Evolutionary conservation across 2,329 filamentous ascomycete genomes (phyloP), one percentile per base, ranked within the genome.

Genomic region (Calonectria naviculata): DNA sequence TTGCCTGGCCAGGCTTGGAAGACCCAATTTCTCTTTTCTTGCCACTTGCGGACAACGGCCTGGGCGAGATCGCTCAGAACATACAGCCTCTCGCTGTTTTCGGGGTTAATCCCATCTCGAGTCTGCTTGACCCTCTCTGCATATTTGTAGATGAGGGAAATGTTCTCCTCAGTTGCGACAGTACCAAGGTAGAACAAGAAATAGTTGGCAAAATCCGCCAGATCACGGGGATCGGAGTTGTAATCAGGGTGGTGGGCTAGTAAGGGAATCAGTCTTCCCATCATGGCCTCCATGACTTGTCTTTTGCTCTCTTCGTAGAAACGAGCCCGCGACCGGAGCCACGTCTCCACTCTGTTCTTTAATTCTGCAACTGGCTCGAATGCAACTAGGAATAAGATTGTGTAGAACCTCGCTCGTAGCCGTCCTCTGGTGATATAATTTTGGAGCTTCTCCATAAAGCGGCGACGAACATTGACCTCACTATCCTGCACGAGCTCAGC

Each of bases 161-260:
- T 87, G 77, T 98, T 99, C 52, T 94, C 90, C 81, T 97, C 94
- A 0, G 92, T 96, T 12, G 94, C 94, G 21, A 98, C 92, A 42
- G 92, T 91, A 72, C 89, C 92, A 56, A 98, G 87, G 80, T 97
- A 99, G 84, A 96, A 98, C 47, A 98, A 82, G 69, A 99, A 92
- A 81, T 98, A 99, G 76, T 92, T 92, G 7, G 94, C 92, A 81
- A 97, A 95, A 79, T 98, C 94, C 52, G 92, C 87, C 60, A 98
- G 85, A 58, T 95, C 93, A 17, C 91, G 88, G 3, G 91, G 83
- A 7, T 90, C 88, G 2, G 87, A 81, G 71, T 89, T 91, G 76
- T 96, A 98, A 81, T 99, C 97, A 1, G 95, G 95, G 81, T 99
- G 97, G 81, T 98, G 96, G 6, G 96, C 95, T 49, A 99, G 88